These are phyloP conservation scores for Volvariella volvacea DNA, from an alignment of 1,284 basidiomycete genomes.

Conservation along the genomic window DNA sequence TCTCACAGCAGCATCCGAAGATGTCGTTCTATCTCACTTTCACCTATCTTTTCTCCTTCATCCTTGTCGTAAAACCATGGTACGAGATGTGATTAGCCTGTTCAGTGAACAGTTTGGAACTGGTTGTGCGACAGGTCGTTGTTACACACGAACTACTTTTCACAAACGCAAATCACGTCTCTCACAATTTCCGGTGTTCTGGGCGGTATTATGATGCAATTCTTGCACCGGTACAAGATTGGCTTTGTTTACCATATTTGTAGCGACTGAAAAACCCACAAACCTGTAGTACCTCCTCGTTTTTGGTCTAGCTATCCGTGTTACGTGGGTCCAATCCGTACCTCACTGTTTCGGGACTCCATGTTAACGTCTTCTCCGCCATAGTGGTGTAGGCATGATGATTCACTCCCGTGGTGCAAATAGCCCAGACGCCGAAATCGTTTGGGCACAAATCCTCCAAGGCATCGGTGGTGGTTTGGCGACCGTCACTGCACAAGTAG, in stretches of 20 bases:
- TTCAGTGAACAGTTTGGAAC: background rate
- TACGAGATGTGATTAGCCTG: constrained; percentile 14
- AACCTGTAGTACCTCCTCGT: constrained; percentile 51
- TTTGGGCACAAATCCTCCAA: constrained; percentile 72
- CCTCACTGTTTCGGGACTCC: background rate
- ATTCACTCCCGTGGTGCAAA: constrained; percentile 62
- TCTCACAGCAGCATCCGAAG: no score
- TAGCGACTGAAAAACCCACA: constrained; percentile 1
- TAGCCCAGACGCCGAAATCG: constrained; percentile 52
- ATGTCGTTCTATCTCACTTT: constrained; percentile 57
- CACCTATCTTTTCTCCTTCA: constrained; percentile 56
- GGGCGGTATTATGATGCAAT: constrained; percentile 52
- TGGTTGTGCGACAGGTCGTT: constrained; percentile 31
- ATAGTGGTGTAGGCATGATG: constrained; percentile 65
- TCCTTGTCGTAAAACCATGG: constrained; percentile 57
- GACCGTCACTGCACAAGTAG: constrained; percentile 62
- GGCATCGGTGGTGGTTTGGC: constrained; percentile 78
- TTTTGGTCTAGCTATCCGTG: constrained; percentile 58
- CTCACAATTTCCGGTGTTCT: constrained; percentile 61
- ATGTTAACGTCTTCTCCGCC: constrained; percentile 2
- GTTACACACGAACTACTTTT: constrained; percentile 47
- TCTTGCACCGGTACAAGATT: constrained; percentile 36
- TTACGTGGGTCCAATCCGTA: constrained; percentile 27
- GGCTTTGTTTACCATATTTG: no score
- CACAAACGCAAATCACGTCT: constrained; percentile 49